Conservation (phyloP, 208 protist genomes). For the Leishmania arabica region DNA sequence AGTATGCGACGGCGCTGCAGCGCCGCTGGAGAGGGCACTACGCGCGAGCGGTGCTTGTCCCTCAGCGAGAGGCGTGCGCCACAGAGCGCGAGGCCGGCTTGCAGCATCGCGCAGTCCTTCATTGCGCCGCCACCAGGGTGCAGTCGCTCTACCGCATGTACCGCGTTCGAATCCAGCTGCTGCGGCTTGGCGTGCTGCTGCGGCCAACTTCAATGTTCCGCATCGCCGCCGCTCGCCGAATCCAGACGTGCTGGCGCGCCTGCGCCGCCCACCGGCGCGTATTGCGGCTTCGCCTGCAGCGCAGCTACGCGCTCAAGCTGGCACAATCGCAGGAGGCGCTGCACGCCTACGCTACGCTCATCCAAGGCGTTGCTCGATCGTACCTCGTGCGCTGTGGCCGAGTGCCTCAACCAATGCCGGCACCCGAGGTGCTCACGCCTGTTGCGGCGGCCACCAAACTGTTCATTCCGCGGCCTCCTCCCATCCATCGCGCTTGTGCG, state of each 20-base stretch:
- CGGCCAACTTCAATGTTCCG: slow-evolving; percentile 9
- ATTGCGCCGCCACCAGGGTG: slow-evolving; percentile 34
- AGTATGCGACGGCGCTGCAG: slow-evolving; percentile 51
- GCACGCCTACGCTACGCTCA: slow-evolving; percentile 56
- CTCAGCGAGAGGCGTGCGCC: neutral
- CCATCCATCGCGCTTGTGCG: neutral
- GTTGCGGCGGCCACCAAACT: neutral
- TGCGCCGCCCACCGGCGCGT: slow-evolving; percentile 35
- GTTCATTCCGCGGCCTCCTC: neutral
- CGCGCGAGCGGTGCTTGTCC: slow-evolving; percentile 15
- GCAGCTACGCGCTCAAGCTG: slow-evolving; percentile 2
- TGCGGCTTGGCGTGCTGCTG: neutral
- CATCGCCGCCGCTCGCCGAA: slow-evolving; percentile 31
- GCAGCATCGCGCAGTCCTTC: slow-evolving; percentile 23
- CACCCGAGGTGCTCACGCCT: neutral
- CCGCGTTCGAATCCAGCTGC: slow-evolving; percentile 31
- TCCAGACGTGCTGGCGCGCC: slow-evolving; percentile 59
- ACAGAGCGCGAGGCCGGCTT: neutral
- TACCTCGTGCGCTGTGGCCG: slow-evolving; percentile 11
- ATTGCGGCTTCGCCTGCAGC: slow-evolving; percentile 31
- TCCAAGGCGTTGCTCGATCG: slow-evolving; percentile 47
- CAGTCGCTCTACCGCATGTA: slow-evolving; percentile 69
- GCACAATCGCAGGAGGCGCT: slow-evolving; percentile 37
- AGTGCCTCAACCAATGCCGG: neutral
- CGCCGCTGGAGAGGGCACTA: slow-evolving; percentile 48